These are phyloP conservation scores for Lentinula boryana DNA, from an alignment of 768 basidiomycete species.

Conservation along the genomic window DNA sequence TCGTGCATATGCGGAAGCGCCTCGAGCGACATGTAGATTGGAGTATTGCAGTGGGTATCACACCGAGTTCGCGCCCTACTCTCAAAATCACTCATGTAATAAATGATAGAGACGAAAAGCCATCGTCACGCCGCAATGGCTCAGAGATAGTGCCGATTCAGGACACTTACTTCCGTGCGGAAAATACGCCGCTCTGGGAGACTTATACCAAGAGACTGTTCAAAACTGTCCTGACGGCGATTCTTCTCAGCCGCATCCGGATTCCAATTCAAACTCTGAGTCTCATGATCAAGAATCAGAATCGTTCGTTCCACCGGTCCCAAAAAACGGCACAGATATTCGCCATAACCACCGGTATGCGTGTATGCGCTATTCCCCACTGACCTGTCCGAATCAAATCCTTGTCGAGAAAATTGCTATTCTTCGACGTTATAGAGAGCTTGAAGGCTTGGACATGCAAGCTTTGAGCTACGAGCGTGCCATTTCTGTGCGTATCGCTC, in stretches of 20 bases:
- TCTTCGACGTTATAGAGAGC: constrained; percentile 48
- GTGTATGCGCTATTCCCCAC: constrained; percentile 57
- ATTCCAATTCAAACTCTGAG: background rate
- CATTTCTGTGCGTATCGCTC: constrained; percentile 48
- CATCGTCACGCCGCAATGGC: constrained; percentile 70
- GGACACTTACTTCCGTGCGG: constrained; percentile 42
- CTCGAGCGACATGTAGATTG: constrained; percentile 66
- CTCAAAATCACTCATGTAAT: background rate
- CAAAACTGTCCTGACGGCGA: constrained; percentile 35
- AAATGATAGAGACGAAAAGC: constrained; percentile 51
- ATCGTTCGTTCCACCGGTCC: background rate
- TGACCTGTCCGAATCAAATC: constrained; percentile 63
- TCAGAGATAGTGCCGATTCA: constrained; percentile 47
- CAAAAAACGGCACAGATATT: background rate
- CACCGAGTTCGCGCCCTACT: background rate
- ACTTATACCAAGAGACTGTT: constrained; percentile 42
- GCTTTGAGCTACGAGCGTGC: constrained; percentile 69
- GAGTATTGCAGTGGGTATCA: constrained; percentile 52
- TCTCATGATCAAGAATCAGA: background rate
- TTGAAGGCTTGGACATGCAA: constrained; percentile 65
- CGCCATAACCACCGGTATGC: constrained; percentile 41
- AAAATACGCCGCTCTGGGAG: constrained; percentile 49
- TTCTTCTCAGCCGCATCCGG: constrained; percentile 4
- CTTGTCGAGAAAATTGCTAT: constrained; percentile 54
- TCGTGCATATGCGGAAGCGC: constrained; percentile 57